Evolutionary conservation across 495 filamentous ascomycete genomes (phyloP).

Genomic region (Penicillium malachiteum): DNA sequence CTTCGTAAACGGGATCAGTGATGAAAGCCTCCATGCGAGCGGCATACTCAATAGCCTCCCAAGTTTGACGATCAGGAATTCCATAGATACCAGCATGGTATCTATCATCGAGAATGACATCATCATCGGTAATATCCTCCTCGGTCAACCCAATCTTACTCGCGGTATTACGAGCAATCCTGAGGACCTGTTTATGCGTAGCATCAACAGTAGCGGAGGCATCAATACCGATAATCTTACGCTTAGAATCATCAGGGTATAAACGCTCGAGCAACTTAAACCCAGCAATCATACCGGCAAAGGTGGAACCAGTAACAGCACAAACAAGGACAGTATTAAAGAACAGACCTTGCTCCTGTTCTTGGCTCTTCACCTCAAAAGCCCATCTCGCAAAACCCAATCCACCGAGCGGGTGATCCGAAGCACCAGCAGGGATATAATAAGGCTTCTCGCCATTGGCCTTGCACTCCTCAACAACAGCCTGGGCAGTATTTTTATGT

Average conservation of each 20-base stretch:
- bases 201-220: conserved; percentile 55
- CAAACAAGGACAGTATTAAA: conserved; percentile 64
- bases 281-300: conserved; percentile 63
- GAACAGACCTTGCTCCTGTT: conserved; percentile 52
- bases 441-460: conserved; percentile 54
- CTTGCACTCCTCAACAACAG: conserved; percentile 45
- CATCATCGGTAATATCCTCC: conserved; percentile 53
- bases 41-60: conserved; percentile 60
- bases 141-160: conserved; percentile 53
- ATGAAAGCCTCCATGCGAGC: conserved; percentile 63
- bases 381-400: conserved; percentile 65
- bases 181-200: conserved; percentile 56
- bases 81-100: conserved; percentile 64
- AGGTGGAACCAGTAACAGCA: conserved; percentile 61
- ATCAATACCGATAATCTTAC: conserved; percentile 60
- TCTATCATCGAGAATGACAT: conserved; percentile 58
- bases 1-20: conserved; percentile 67
- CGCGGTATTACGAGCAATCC: conserved; percentile 60
- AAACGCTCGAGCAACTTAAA: conserved; percentile 56
- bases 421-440: conserved; percentile 64
- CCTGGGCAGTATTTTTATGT: conserved; percentile 53
- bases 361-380: conserved; percentile 59
- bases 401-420: conserved; percentile 64
- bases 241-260: conserved; percentile 34
- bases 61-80: conserved; percentile 54